A percentile compares a stretch with the other conserved stretches of the same genome.
Evolutionary conservation across 1,284 basidiomycete species (phyloP).

Genomic region (Coniferiporia weirii): DNA sequence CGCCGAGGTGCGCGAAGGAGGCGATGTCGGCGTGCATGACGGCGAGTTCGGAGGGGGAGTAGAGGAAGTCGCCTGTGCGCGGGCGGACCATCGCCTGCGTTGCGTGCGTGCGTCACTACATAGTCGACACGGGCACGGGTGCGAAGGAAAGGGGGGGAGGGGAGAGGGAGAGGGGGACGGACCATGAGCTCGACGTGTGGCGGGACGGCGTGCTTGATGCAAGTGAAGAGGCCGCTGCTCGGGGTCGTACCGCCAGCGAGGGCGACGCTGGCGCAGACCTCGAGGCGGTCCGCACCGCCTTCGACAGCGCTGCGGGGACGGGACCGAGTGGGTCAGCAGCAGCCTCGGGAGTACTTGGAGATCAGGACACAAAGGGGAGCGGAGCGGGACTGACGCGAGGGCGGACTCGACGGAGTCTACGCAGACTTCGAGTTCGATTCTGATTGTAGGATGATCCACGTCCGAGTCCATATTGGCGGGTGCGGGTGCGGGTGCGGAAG

Average conservation of each 20-base stretch:
- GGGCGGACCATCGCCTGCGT: conserved; percentile 73
- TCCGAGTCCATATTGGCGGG: too few relatives aligned
- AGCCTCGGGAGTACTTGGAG: too few relatives aligned
- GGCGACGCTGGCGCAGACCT: conserved; percentile 70
- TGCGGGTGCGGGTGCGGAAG: too few relatives aligned
- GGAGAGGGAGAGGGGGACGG: conserved; percentile 16
- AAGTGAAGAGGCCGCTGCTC: conserved; percentile 59
- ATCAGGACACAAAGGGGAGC: neutral
- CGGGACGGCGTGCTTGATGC: conserved; percentile 44
- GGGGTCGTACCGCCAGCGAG: conserved; percentile 77
- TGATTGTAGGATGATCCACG: neutral
- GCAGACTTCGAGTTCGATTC: conserved; percentile 61
- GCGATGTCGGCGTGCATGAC: conserved; percentile 72
- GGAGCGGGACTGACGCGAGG: conserved; percentile 43
- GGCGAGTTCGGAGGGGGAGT: conserved; percentile 55
- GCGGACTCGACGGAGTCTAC: conserved; percentile 76
- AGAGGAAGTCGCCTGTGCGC: conserved; percentile 71
- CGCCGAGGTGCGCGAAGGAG: conserved; percentile 49
- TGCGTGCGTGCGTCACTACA: conserved; percentile 29
- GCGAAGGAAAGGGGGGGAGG: neutral
- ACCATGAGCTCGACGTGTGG: conserved; percentile 61
- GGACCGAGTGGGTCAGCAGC: neutral
- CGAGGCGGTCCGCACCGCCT: conserved; percentile 70
- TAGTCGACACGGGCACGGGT: too few relatives aligned
- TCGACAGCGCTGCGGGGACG: conserved; percentile 47